Base-by-base conservation (phyloP, 805 yeast genomes). In the Candida montana region DNA sequence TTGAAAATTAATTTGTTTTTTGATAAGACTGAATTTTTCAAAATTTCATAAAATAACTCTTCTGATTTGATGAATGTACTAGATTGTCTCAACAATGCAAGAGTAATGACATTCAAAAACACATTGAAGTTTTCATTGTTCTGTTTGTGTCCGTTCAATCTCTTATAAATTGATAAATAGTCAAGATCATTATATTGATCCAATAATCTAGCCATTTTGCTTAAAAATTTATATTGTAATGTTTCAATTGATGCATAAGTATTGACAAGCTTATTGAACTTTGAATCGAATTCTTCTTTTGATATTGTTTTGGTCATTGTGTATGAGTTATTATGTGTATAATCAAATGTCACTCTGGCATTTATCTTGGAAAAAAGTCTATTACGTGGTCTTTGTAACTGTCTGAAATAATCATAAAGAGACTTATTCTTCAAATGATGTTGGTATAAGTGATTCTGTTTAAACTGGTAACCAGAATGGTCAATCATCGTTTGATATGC, bases 51-150 rank as follows among this genome's bases (percentile, higher is more conserved):
- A n/a, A 46, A 35, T 3, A 37, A 37, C n/a, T 17, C 30, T 20
- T 46, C 49, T 11, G 27, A 17, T 17, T 24, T 37, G n/a, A 44
- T 33, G 15, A 33, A 37, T 17, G 17, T 9, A 9, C 31, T 13
- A 11, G 40, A 27, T 18, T 44, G 41, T 29, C 34, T 40, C 12
- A 46, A n/a, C 24, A 43, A 9, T 5, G 37, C 23, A 8, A 40
- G 15, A 32, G 41, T 40, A 17, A 42, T 7, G 4, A 43, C 24
- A 26, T 46, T 43, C 3, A 44, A 36, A 10, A 46, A 32, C 2
- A 29, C 28, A 10, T 34, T 33, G 29, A 34, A 46, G 9, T 40
- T 46, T 12, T 33, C 34, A 34, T 46, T 46, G 5, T 31, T 13
- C 2, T 23, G 18, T 15, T 18, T 16, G 16, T 35, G 27, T 13